Conservation (phyloP, 257 asterid genomes). For the Thymus quinquecostatus region DNA sequence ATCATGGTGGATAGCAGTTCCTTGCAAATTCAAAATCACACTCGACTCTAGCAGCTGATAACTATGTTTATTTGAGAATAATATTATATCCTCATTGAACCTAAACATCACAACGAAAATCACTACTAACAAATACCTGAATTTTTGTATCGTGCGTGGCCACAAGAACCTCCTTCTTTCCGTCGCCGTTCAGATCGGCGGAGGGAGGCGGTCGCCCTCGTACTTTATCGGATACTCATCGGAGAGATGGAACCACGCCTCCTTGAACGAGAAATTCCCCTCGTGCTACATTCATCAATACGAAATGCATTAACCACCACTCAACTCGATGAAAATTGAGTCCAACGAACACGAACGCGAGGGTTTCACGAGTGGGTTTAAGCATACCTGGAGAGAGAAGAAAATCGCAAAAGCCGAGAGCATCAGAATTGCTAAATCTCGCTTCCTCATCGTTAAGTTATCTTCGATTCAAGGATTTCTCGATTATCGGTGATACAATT, state of each 20-base stretch:
- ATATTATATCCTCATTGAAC: neutral
- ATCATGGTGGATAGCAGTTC: slow-evolving; percentile 15
- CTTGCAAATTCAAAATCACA: slow-evolving; percentile 17
- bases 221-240: slow-evolving; percentile 94
- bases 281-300: slow-evolving; percentile 63
- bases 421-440: slow-evolving; percentile 90
- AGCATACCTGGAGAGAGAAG: slow-evolving; percentile 90
- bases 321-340: neutral
- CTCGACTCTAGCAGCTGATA: slow-evolving; percentile 7
- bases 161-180: slow-evolving; percentile 83
- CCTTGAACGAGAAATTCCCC: slow-evolving; percentile 95
- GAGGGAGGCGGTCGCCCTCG: slow-evolving; percentile 94
- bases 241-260: slow-evolving; percentile 91
- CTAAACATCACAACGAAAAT: neutral
- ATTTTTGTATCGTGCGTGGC: slow-evolving; percentile 98
- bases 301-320: slow-evolving; percentile 12
- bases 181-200: slow-evolving; percentile 99
- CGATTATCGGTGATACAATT: neutral
- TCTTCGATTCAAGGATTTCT: slow-evolving; percentile 1
- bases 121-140: slow-evolving; percentile 50
- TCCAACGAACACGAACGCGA: neutral
- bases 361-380: slow-evolving; percentile 33
- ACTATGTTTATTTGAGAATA: neutral
- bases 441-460: slow-evolving; percentile 75
- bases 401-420: slow-evolving; percentile 98